A percentile compares a stretch with the other conserved stretches of the same genome.
Conservation (phyloP, 164 flowering plant species). For the Cinnamomum chago region DNA sequence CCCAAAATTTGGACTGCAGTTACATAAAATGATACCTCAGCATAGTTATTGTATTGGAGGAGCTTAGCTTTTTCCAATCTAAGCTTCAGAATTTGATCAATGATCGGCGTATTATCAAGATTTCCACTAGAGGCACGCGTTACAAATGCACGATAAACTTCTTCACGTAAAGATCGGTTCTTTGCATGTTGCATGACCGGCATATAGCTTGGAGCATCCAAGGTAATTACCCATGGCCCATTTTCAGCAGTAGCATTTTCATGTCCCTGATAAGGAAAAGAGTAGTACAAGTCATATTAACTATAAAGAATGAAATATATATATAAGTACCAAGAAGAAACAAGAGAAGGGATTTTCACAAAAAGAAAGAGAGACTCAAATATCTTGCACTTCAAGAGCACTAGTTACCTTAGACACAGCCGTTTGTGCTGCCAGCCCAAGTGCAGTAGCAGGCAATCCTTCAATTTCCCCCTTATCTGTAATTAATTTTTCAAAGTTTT, state of each 20-base stretch:
- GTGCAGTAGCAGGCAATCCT: conserved; percentile 87
- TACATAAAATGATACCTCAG: conserved; percentile 56
- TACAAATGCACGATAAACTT: conserved; percentile 79
- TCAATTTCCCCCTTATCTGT: conserved; percentile 85
- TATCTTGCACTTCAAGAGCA: neutral
- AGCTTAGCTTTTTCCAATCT: conserved; percentile 91
- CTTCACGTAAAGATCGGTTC: conserved; percentile 82
- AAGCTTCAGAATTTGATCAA: conserved; percentile 81
- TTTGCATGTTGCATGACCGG: conserved; percentile 90
- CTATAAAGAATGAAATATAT: neutral
- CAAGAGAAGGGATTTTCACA: neutral
- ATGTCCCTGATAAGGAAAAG: conserved; percentile 58
- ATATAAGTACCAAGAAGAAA: neutral
- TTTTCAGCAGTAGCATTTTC: conserved; percentile 87
- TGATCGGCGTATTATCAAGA: conserved; percentile 76
- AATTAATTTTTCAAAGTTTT: conserved; percentile 82
- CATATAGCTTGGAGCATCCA: conserved; percentile 87
- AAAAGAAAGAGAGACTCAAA: neutral
- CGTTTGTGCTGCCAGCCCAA: conserved; percentile 88
- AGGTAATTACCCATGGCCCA: conserved; percentile 94
- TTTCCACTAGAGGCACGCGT: conserved; percentile 88
- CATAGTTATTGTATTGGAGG: conserved; percentile 81
- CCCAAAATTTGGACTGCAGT: too few species aligned
- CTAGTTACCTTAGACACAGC: conserved; percentile 81
- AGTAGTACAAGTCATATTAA: neutral